Percentiles rank a stretch among this genome's conserved stretches.
These are phyloP conservation scores for Syzygium syzygioides DNA, from an alignment of 441 rosid species.

Conservation along the genomic window DNA sequence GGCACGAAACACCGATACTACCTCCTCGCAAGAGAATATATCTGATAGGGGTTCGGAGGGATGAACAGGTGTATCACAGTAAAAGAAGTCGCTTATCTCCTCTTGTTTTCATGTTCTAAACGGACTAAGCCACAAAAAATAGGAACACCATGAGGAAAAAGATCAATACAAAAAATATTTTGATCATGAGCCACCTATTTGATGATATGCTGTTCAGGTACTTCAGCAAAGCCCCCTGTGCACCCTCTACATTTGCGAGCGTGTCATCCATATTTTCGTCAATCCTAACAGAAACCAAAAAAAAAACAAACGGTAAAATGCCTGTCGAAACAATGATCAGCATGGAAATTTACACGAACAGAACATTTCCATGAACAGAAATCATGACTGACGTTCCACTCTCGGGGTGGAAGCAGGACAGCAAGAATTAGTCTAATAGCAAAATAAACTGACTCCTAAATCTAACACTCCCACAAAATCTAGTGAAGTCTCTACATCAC, in stretches of 20 bases:
- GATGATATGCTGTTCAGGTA: slow-evolving; percentile 89
- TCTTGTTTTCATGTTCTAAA: background rate
- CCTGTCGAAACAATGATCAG: background rate
- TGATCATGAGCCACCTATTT: slow-evolving; percentile 94
- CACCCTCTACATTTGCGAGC: slow-evolving; percentile 81
- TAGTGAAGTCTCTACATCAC: background rate
- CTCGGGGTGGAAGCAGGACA: background rate
- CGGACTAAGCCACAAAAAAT: slow-evolving; percentile 75
- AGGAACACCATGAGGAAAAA: slow-evolving; percentile 88
- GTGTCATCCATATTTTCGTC: slow-evolving; percentile 96
- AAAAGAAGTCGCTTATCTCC: background rate
- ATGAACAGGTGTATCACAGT: background rate
- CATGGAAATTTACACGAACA: background rate
- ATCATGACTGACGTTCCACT: background rate
- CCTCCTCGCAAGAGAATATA: background rate
- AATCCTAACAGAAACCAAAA: slow-evolving; percentile 40
- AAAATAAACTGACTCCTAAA: background rate
- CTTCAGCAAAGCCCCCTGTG: slow-evolving; percentile 79
- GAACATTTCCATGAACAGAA: background rate
- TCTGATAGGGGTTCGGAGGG: background rate
- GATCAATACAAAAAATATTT: slow-evolving; percentile 84
- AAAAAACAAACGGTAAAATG: background rate
- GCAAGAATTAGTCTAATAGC: background rate
- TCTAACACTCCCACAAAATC: background rate
- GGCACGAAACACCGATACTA: background rate